These are phyloP conservation scores for Amylocystis lapponica DNA, from an alignment of 768 basidiomycete genomes.

Conservation along the genomic window DNA sequence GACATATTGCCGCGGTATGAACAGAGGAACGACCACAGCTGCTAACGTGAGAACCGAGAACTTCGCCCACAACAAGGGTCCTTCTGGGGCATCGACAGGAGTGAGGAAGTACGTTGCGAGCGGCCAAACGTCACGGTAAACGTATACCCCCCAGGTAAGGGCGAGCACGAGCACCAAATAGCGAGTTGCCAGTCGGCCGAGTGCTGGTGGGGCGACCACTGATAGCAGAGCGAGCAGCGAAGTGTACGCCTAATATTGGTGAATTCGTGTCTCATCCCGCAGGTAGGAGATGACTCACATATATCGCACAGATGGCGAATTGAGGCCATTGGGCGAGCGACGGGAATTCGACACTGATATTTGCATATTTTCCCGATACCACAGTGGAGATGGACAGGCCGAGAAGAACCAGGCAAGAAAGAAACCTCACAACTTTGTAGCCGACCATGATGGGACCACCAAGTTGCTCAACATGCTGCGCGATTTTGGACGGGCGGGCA, in stretches of 20 bases:
- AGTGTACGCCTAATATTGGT: conserved; percentile 17
- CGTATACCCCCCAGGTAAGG: conserved; percentile 40
- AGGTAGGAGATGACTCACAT: conserved; percentile 8
- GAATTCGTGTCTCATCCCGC: neutral
- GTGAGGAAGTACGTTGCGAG: conserved; percentile 45
- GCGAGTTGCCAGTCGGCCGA: conserved; percentile 22
- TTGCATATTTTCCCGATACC: no score
- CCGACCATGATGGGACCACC: conserved; percentile 44
- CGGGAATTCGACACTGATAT: no score
- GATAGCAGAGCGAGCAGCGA: conserved; percentile 19
- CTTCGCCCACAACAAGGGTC: conserved; percentile 49
- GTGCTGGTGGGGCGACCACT: conserved; percentile 6
- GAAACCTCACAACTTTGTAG: conserved; percentile 40
- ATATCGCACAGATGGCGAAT: conserved; percentile 9
- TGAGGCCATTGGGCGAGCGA: conserved; percentile 11
- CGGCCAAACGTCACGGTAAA: conserved; percentile 58
- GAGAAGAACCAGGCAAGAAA: conserved; percentile 42
- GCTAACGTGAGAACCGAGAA: conserved; percentile 39
- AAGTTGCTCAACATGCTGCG: conserved; percentile 33
- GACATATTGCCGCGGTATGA: conserved; percentile 50
- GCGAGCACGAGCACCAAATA: conserved; percentile 49
- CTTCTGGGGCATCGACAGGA: conserved; percentile 46
- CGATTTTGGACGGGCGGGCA: conserved; percentile 3
- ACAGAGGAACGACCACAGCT: conserved; percentile 45
- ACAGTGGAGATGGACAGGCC: conserved; percentile 42